These are phyloP conservation scores for Pholiota molesta DNA, from an alignment of 768 basidiomycete species.

Conservation along the genomic window DNA sequence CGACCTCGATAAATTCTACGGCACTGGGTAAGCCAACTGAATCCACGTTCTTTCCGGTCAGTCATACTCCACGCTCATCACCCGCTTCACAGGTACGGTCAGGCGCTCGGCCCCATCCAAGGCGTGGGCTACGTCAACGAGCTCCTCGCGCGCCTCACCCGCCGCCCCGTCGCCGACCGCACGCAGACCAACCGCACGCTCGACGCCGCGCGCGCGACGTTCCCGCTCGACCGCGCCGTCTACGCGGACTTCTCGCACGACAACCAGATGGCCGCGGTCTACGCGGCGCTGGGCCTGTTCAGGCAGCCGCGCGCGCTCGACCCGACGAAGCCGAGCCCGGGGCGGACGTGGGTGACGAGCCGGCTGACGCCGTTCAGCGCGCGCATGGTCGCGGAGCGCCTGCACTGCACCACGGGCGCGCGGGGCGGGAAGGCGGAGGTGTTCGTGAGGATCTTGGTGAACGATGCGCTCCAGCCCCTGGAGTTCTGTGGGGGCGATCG, in stretches of 20 bases:
- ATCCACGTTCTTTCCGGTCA: no score
- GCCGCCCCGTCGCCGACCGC: constrained; percentile 59
- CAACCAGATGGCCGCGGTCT: constrained; percentile 82
- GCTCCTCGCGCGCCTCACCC: constrained; percentile 77
- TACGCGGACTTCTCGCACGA: constrained; percentile 91
- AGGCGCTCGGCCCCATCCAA: constrained; percentile 74
- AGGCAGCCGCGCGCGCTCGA: constrained; percentile 36
- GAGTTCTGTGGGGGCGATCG: constrained; percentile 57
- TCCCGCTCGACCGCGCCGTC: constrained; percentile 66
- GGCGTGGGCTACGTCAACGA: constrained; percentile 91
- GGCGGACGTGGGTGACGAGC: constrained; percentile 55
- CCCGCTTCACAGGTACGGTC: constrained; percentile 63
- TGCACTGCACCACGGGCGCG: constrained; percentile 31
- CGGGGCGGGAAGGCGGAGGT: constrained; percentile 24
- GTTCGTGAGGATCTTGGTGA: constrained; percentile 77
- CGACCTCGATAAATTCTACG: constrained; percentile 81
- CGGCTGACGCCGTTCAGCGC: constrained; percentile 75
- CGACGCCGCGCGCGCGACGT: constrained; percentile 61
- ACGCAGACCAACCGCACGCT: constrained; percentile 82
- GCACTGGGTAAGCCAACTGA: constrained; percentile 77
- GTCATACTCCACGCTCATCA: no score
- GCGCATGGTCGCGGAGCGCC: constrained; percentile 73
- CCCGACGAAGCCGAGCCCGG: constrained; percentile 33
- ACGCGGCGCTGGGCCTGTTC: constrained; percentile 62
- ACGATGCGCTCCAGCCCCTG: constrained; percentile 68